Evolutionary conservation across 331 rosid genomes (phyloP).

Genomic region (Dryas integrifolia): DNA sequence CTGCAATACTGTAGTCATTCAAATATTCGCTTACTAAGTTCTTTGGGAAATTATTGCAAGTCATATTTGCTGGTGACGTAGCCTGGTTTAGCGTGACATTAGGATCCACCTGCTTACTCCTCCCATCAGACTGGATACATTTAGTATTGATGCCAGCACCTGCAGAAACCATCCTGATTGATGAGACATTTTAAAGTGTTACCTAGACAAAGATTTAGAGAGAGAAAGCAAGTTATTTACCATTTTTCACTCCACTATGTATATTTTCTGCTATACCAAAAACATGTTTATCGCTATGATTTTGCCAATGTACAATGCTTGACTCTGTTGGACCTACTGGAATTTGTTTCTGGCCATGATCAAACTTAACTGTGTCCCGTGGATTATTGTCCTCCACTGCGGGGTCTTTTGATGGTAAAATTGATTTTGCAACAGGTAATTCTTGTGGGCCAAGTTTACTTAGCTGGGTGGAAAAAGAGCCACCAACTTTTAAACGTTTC

Average conservation of each 20-base stretch:
- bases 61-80: conserved; percentile 37
- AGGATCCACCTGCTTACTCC: conserved; percentile 41
- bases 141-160: conserved; percentile 42
- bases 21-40: conserved; percentile 50
- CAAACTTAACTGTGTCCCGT: conserved; percentile 34
- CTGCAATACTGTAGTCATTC: conserved; percentile 10
- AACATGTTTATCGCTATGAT: conserved; percentile 41
- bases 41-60: conserved; percentile 37
- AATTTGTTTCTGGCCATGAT: conserved; percentile 39
- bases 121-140: conserved; percentile 45
- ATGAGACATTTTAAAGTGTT: conserved; percentile 5
- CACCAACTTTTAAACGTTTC: conserved; percentile 63
- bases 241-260: conserved; percentile 45
- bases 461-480: conserved; percentile 37
- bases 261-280: conserved; percentile 44
- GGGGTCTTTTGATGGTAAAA: conserved; percentile 44
- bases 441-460: conserved; percentile 42
- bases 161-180: conserved; percentile 35
- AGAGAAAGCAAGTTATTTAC: conserved; percentile 39
- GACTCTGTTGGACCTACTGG: conserved; percentile 45
- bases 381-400: conserved; percentile 27
- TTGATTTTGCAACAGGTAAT: conserved; percentile 34
- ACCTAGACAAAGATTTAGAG: background rate
- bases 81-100: conserved; percentile 34
- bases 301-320: conserved; percentile 31